phyloP scores from a whole-genome alignment of 176 grass and related monocot genomes.

The Rhynchospora breviuscula region DNA sequence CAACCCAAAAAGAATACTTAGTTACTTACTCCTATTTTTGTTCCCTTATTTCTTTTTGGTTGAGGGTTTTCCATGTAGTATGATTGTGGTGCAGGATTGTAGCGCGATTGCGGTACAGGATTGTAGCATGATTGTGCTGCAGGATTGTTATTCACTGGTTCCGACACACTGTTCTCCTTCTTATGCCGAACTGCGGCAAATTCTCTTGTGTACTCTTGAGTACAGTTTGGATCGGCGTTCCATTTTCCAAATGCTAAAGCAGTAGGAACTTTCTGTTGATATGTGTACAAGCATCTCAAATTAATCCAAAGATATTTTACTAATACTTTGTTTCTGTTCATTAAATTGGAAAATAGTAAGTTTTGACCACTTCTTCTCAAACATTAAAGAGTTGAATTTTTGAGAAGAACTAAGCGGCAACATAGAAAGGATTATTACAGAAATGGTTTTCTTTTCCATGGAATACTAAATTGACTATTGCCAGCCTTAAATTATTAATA shows the following conservation, averaged over 20 bases:
- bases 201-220: conserved; percentile 5
- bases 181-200: not conserved
- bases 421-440: not conserved
- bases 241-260: conserved; percentile 1
- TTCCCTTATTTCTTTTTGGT: not conserved
- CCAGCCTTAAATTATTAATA: not conserved
- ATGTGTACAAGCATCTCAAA: not conserved
- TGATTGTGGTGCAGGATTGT: not conserved
- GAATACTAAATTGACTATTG: not conserved
- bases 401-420: not conserved
- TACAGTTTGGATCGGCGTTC: conserved; percentile 1
- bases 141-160: not conserved
- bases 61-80: not conserved
- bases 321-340: not conserved
- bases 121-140: not conserved
- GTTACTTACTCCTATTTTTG: not conserved
- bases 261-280: conserved; percentile 8
- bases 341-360: not conserved
- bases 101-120: not conserved
- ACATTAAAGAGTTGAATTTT: not conserved
- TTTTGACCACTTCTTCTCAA: not conserved
- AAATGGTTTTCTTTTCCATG: not conserved
- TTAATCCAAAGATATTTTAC: not conserved
- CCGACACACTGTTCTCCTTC: not conserved
- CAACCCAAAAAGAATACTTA: not conserved